Evolutionary conservation across 2,329 filamentous ascomycete genomes (phyloP).

Genomic region (Cucurbitaria berberidis): DNA sequence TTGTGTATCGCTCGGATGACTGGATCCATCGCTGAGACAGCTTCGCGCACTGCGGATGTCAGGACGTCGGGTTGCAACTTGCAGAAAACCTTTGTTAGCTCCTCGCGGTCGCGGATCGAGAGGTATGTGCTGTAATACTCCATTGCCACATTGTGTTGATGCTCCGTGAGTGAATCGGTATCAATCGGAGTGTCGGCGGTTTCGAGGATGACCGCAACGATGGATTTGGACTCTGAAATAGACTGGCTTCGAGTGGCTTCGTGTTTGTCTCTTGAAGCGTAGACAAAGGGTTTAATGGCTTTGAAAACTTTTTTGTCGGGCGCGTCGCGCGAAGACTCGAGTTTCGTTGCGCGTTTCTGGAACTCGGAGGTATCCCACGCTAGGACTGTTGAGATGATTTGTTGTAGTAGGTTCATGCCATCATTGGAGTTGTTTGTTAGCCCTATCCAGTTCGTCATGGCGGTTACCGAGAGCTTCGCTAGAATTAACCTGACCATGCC

Average conservation of each 20-base stretch:
- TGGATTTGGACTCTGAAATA: slow-evolving; percentile 61
- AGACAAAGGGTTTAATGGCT: slow-evolving; percentile 65
- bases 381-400: slow-evolving; percentile 75
- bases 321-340: slow-evolving; percentile 66
- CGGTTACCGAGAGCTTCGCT: slow-evolving; percentile 77
- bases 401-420: slow-evolving; percentile 80
- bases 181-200: slow-evolving; percentile 53
- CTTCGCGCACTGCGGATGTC: slow-evolving; percentile 70
- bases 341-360: slow-evolving; percentile 66
- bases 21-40: slow-evolving; percentile 72
- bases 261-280: slow-evolving; percentile 61
- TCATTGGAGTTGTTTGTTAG: slow-evolving; percentile 73
- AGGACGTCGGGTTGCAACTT: slow-evolving; percentile 72
- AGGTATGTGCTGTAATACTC: slow-evolving; percentile 76
- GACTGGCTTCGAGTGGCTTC: slow-evolving; percentile 66
- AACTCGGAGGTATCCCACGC: slow-evolving; percentile 76
- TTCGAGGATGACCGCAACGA: slow-evolving; percentile 70
- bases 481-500: slow-evolving; percentile 75
- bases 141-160: slow-evolving; percentile 68
- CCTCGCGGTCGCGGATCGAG: slow-evolving; percentile 74
- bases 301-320: slow-evolving; percentile 67
- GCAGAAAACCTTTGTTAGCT: slow-evolving; percentile 71
- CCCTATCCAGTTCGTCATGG: slow-evolving; percentile 80
- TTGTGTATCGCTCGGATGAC: slow-evolving; percentile 76
- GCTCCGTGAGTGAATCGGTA: slow-evolving; percentile 58